Evolutionary conservation across 768 basidiomycete genomes (phyloP), one percentile per base, ranked within the genome.

Genomic region (Cystobasidium ongulense): DNA sequence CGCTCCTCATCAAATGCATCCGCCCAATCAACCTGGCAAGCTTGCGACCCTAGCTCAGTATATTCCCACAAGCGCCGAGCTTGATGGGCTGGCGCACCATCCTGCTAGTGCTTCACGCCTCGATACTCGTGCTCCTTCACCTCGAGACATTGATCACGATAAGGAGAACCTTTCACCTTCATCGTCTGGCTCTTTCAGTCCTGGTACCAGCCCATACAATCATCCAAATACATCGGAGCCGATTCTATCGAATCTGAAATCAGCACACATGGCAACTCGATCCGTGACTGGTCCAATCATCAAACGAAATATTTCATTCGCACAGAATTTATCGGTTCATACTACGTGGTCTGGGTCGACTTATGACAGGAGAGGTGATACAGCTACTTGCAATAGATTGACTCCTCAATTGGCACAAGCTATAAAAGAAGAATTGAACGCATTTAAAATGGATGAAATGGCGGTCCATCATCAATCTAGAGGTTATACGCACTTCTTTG

Each of bases 351-450:
- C 91, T 54, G 82, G 91, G 25, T 84, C 86, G 36, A 89, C 92
- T 75, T 99, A 99, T 82, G 95, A 99, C 82, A 85, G 96, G 66
- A 85, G 93, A 78, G 92, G 91, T 77, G 95, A 97, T 82, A 92
- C 92, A 25, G 94, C 93, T 59, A 98, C 95, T 31, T 97, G 93
- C 88, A 97, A 94, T 82, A 86, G 91, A 46, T 83, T 99, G 78
- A 99, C 96, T 65, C 96, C 95, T 53, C 88, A 89, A 73, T 84
- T 98, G 78, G 95, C 95, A 46, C 92, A 97, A 84, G 86, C 89
- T 78, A 98, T 99, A 82, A 99, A 99, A 74, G 92, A 95, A 83
- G 92, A 95, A 83, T 84, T 99, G 65, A 99, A 99, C 82, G 92
- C 91, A 71, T 98, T 91, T 83, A 98, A 98, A 59, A 63, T 76